phyloP scores from a whole-genome alignment of 768 basidiomycete species.

The Podaxis carcinomalis region DNA sequence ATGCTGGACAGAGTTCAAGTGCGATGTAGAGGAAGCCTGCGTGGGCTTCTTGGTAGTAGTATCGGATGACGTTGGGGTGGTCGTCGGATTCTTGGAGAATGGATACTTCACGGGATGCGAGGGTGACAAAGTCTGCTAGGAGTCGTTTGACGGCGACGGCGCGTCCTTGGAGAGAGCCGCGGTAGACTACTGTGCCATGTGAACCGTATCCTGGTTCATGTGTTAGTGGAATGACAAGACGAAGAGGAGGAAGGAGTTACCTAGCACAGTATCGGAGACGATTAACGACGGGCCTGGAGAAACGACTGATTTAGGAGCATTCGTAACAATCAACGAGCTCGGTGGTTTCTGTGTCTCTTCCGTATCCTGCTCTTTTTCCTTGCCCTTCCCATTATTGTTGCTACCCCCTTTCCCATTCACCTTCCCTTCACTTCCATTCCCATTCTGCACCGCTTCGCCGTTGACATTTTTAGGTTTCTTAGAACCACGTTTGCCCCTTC shows the following conservation, averaged over 20 bases:
- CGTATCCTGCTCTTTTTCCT: constrained; percentile 28
- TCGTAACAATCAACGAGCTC: constrained; percentile 17
- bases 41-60: constrained; percentile 95
- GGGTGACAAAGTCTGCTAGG: constrained; percentile 90
- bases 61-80: constrained; percentile 97
- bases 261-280: constrained; percentile 73
- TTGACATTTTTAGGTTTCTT: constrained; percentile 38
- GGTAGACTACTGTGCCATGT: constrained; percentile 93
- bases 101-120: constrained; percentile 90
- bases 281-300: constrained; percentile 45
- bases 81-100: constrained; percentile 96
- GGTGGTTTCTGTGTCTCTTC: constrained; percentile 21
- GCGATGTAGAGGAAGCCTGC: constrained; percentile 97
- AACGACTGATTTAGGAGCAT: constrained; percentile 23
- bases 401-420: constrained; percentile 16
- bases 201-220: constrained; percentile 76
- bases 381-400: constrained; percentile 1
- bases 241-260: constrained; percentile 33
- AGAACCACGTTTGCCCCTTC: constrained; percentile 51
- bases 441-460: constrained; percentile 20
- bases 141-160: constrained; percentile 98
- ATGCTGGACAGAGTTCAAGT: constrained; percentile 89
- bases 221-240: neutral
- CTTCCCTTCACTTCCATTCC: constrained; percentile 38
- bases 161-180: constrained; percentile 93